Percentiles rank a stretch among this genome's conserved stretches.
Evolutionary conservation across 164 flowering plant genomes (phyloP).

Genomic region (Umbellularia californica): DNA sequence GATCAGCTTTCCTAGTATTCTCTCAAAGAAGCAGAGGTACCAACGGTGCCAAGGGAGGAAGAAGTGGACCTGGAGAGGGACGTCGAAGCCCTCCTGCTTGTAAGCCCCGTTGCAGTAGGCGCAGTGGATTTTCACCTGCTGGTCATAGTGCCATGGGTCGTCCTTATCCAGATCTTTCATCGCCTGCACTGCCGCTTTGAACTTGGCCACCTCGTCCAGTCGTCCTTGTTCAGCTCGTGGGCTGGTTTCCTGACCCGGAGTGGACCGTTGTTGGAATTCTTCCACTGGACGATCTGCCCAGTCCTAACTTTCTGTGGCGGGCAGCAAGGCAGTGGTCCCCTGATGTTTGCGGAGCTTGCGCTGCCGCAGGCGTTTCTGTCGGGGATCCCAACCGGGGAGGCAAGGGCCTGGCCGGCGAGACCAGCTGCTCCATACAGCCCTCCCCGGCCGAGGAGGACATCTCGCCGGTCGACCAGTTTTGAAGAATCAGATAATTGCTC

Average conservation of each 20-base stretch:
- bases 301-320: background rate
- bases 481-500: background rate
- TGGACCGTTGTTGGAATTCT: background rate
- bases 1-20: constrained; percentile 5
- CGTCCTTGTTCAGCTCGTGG: background rate
- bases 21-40: constrained; percentile 14
- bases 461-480: constrained; percentile 1
- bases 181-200: background rate
- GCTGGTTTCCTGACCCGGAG: constrained; percentile 5
- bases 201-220: constrained; percentile 3
- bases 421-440: constrained; percentile 5
- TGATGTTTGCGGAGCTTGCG: background rate
- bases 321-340: background rate
- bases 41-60: constrained; percentile 15
- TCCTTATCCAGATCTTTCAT: background rate
- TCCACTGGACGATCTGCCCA: background rate
- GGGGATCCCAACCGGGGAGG: background rate
- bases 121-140: constrained; percentile 12
- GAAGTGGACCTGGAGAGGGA: constrained; percentile 11
- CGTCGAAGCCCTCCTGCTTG: background rate
- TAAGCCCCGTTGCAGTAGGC: constrained; percentile 15
- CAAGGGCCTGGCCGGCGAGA: background rate
- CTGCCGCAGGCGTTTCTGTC: background rate
- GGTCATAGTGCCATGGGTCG: constrained; percentile 8
- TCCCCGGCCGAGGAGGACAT: constrained; percentile 7